phyloP scores from a whole-genome alignment of 2,329 filamentous ascomycete genomes.

The Talaromyces rugulosus region DNA sequence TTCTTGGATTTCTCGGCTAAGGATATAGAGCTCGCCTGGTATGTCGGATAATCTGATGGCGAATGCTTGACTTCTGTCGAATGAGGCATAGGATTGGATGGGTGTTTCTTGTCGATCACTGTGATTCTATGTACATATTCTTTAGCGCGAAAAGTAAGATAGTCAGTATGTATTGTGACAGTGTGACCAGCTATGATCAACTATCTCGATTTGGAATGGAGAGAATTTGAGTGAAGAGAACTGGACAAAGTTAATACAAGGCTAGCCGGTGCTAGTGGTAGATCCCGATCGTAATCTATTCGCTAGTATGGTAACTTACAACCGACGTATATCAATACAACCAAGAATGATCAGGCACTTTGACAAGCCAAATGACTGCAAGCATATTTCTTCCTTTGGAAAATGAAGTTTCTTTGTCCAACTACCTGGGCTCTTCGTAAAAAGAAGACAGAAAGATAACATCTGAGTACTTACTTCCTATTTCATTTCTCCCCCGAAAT shows the following conservation, averaged over 20 bases:
- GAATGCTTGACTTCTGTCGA: background rate
- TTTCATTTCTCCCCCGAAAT: background rate
- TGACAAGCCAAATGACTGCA: background rate
- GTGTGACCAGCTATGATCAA: background rate
- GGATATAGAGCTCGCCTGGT: background rate
- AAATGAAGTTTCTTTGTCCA: background rate
- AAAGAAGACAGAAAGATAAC: background rate
- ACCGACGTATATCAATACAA: background rate
- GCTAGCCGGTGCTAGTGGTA: background rate
- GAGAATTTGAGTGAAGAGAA: too few species aligned
- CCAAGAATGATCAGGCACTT: background rate
- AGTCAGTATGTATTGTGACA: background rate
- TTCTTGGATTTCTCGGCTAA: background rate
- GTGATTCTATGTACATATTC: background rate
- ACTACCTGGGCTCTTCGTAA: background rate
- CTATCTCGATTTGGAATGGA: background rate
- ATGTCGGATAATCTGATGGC: background rate
- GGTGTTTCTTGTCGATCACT: background rate
- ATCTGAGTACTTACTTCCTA: background rate
- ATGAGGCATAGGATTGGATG: background rate
- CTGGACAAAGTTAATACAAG: too few species aligned
- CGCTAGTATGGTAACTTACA: background rate
- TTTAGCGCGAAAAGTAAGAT: background rate
- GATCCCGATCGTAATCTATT: background rate
- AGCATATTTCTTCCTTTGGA: too few species aligned